A percentile compares a stretch with the other conserved stretches of the same genome.
phyloP scores from a whole-genome alignment of 2,329 filamentous ascomycete genomes.

The Kalmusia sp. region DNA sequence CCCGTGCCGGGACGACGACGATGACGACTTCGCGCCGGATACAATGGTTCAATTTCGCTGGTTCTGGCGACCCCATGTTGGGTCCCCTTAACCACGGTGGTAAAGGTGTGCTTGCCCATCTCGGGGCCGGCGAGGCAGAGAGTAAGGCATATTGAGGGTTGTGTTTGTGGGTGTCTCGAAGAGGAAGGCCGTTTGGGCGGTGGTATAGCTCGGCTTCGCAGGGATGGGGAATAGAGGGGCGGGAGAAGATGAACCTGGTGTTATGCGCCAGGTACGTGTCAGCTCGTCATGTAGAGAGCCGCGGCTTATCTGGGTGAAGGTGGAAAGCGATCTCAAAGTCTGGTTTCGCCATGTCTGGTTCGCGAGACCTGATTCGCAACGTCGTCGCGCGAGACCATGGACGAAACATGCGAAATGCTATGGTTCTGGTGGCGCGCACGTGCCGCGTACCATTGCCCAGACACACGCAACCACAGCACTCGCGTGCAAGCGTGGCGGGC shows the following conservation, averaged over 20 bases:
- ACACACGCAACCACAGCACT: neutral
- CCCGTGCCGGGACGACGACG: neutral
- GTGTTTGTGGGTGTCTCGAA: neutral
- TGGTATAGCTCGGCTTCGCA: neutral
- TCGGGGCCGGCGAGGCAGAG: slow-evolving; percentile 6
- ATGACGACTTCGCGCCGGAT: neutral
- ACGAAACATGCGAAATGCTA: neutral
- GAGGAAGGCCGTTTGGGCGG: slow-evolving; percentile 1
- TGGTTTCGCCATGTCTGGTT: too few species aligned
- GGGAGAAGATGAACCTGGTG: neutral
- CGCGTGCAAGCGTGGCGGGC: neutral
- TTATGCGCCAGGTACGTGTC: neutral
- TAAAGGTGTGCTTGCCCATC: neutral
- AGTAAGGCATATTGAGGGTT: neutral
- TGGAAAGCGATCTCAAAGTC: too few species aligned
- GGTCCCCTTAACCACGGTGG: neutral
- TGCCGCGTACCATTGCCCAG: neutral
- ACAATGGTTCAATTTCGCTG: neutral
- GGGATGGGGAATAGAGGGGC: neutral
- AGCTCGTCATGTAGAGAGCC: neutral
- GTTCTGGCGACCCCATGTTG: neutral
- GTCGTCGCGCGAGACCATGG: too few species aligned
- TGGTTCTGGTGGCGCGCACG: neutral
- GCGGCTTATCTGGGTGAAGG: too few species aligned
- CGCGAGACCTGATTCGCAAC: too few species aligned